Conservation (phyloP, 129 eudicot genomes). For the Ambrosia artemisiifolia region DNA sequence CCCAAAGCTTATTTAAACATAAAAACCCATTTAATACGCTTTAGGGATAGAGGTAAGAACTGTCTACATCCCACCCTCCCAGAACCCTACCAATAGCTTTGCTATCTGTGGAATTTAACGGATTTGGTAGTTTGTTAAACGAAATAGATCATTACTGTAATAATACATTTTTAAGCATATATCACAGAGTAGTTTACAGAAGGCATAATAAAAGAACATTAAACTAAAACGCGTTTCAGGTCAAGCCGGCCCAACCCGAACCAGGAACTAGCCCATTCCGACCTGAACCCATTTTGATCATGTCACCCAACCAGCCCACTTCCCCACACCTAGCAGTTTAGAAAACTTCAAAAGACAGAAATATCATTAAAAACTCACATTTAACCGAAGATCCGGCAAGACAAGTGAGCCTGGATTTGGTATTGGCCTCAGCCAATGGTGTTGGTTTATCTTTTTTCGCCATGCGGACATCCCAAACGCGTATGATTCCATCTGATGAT, state of each 20-base stretch:
- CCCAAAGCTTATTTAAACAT: not conserved
- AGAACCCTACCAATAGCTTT: too few species aligned
- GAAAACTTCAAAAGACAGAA: not conserved
- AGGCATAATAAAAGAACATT: not conserved
- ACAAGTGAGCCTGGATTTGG: conserved; percentile 93
- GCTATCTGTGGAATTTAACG: too few species aligned
- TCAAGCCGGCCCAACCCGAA: not conserved
- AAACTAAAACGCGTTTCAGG: not conserved
- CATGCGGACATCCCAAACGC: conserved; percentile 91
- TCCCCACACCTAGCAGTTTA: not conserved
- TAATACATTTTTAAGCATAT: not conserved
- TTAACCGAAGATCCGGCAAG: conserved; percentile 92
- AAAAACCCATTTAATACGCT: not conserved
- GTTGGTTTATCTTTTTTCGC: conserved; percentile 46
- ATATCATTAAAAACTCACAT: conserved; percentile 45
- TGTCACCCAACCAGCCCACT: not conserved
- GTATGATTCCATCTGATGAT: conserved; percentile 88
- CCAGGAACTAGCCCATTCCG: not conserved
- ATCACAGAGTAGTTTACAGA: not conserved
- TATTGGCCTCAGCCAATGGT: conserved; percentile 80
- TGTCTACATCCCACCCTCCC: too few species aligned
- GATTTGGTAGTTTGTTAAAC: too few species aligned
- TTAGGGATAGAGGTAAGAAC: not conserved
- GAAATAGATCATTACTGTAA: not conserved
- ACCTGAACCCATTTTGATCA: not conserved